Evolutionary conservation across 306 rosid genomes (phyloP), one percentile per base, ranked within the genome.

Genomic region (Abrus pulchellus): DNA sequence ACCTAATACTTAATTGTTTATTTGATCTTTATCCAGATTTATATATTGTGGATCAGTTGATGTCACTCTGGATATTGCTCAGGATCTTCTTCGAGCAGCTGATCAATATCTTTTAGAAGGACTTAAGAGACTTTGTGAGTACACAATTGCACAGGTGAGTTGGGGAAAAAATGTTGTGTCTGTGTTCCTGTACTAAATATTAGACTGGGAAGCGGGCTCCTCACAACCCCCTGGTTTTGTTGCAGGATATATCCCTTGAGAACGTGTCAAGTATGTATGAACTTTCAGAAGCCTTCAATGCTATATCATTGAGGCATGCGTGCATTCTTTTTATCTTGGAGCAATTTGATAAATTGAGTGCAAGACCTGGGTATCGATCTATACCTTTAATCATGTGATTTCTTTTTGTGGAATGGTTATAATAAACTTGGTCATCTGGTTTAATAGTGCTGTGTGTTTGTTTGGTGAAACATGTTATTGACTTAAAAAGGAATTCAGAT

Each of bases 61-160:
- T 74, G 84, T 95, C 71, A 83, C 93, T n/a, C 48, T 85, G 72
- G 98, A 93, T 83, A 87, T 95, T 82, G 97, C 99, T 9, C 99
- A 95, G 87, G 99, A 95, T 90, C 98, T 93, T 67, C 97, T 95
- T 65, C 81, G 97, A 87, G 99, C 97, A 76, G 99, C 99, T 49
- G 99, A 95, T 90, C 98, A 95, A 86, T 95, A 95, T 88, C 99
- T 95, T 84, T 85, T 95, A 86, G 98, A 93, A 85, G 99, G 99
- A 73, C 96, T 95, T 40, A 95, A 95, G 90, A 93, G 96, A 84
- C 97, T 88, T 60, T 95, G 97, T 30, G 99, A 95, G 83, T 95
- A 91, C 83, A 87, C 97, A 5, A 93, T 95, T 65, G 99, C 98
- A 63, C 98, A 90, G 94, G 99, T 95, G 85, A 84, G 89, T 72